These are phyloP conservation scores for Coffea canephora DNA, from an alignment of 257 asterid genomes.

Conservation along the genomic window DNA sequence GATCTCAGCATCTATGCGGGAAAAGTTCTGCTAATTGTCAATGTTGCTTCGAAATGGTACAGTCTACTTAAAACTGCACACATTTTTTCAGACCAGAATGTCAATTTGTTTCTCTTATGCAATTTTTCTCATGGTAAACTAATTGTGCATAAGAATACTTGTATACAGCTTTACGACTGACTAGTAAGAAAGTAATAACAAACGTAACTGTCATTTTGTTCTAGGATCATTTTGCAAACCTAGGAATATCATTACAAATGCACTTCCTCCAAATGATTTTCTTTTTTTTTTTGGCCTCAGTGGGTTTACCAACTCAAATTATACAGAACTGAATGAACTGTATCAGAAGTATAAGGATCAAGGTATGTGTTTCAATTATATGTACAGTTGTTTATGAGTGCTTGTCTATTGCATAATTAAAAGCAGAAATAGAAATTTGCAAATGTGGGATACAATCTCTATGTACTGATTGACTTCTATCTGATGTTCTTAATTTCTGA, in stretches of 20 bases:
- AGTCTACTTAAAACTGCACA: background rate
- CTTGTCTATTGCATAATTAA: background rate
- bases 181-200: background rate
- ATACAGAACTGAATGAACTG: slow-evolving; percentile 27
- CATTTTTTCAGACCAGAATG: background rate
- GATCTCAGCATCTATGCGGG: slow-evolving; percentile 58
- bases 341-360: slow-evolving; percentile 36
- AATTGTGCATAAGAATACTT: background rate
- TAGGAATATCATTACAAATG: too few relatives aligned
- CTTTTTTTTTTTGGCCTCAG: slow-evolving; percentile 1
- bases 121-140: background rate
- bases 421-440: too few relatives aligned
- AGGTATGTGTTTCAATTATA: slow-evolving; percentile 18
- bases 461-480: background rate
- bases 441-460: background rate
- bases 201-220: background rate
- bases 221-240: background rate
- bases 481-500: background rate
- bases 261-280: background rate
- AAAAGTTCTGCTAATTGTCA: slow-evolving; percentile 57
- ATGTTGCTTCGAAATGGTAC: slow-evolving; percentile 77
- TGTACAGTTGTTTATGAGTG: background rate
- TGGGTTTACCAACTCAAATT: slow-evolving; percentile 34
- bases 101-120: background rate
- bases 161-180: background rate